Percentiles rank a stretch among this genome's conserved stretches.
Evolutionary conservation across 2,329 filamentous ascomycete genomes (phyloP).

Genomic region (Ophiostoma piceae): DNA sequence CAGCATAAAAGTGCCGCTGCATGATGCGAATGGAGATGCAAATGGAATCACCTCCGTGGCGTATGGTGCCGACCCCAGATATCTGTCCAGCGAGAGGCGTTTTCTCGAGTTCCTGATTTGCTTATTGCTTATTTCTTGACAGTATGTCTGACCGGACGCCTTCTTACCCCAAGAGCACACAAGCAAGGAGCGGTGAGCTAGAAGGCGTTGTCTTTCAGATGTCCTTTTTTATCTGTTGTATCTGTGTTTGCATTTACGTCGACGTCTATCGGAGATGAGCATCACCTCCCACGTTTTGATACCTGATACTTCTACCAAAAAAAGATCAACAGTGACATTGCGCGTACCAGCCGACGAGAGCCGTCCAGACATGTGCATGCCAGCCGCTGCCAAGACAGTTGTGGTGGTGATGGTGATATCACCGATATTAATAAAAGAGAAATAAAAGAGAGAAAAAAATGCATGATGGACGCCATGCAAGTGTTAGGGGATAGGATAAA

Average conservation of each 20-base stretch:
- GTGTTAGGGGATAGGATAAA: background rate
- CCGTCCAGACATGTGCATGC: constrained; percentile 1
- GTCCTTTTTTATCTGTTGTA: too few relatives aligned
- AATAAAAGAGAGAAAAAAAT: background rate
- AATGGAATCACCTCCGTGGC: background rate
- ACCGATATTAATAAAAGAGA: background rate
- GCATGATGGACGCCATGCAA: constrained; percentile 1
- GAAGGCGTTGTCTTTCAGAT: background rate
- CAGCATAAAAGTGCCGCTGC: background rate
- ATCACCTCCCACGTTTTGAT: background rate
- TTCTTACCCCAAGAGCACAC: background rate
- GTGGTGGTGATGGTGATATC: background rate
- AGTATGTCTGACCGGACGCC: too few relatives aligned
- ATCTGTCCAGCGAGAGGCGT: background rate
- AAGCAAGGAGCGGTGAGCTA: background rate
- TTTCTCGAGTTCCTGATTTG: background rate
- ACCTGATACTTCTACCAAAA: too few relatives aligned
- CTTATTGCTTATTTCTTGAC: background rate
- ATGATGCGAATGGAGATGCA: background rate
- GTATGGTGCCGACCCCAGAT: background rate
- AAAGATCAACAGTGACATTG: background rate
- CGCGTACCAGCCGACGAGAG: background rate
- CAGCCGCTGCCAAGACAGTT: background rate
- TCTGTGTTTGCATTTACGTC: background rate
- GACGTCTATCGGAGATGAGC: background rate